Percentiles rank a stretch among this genome's conserved stretches.
Evolutionary conservation across 768 basidiomycete genomes (phyloP).

Genomic region (Krasilnikovozyma curviuscula): DNA sequence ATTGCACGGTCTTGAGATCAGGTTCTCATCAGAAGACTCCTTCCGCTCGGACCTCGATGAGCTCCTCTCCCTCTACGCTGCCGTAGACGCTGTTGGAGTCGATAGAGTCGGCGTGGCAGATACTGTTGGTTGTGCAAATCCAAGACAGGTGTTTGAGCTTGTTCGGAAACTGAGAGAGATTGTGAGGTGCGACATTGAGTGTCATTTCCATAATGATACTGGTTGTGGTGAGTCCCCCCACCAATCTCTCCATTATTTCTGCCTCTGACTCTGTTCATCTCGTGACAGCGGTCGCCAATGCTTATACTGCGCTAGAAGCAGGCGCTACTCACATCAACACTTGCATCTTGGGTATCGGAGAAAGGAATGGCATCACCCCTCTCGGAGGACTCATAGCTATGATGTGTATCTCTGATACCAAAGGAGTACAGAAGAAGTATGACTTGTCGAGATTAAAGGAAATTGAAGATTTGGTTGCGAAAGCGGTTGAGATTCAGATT

Average conservation of each 20-base stretch:
- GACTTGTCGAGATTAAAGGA: conserved; percentile 92
- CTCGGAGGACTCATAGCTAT: conserved; percentile 92
- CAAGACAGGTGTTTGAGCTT: conserved; percentile 93
- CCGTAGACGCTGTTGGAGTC: conserved; percentile 97
- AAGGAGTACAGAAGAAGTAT: conserved; percentile 99
- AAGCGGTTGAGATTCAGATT: conserved; percentile 92
- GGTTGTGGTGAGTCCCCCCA: conserved; percentile 48
- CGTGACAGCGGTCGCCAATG: conserved; percentile 74
- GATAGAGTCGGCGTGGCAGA: conserved; percentile 98
- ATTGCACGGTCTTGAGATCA: conserved; percentile 97
- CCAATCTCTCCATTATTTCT: background rate
- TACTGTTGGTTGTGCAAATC: conserved; percentile 97
- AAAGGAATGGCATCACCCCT: conserved; percentile 96
- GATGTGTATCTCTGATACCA: conserved; percentile 51
- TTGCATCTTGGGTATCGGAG: conserved; percentile 82
- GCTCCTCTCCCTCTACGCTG: conserved; percentile 93
- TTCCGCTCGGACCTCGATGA: conserved; percentile 99
- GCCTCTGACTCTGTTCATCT: background rate
- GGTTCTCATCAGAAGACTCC: conserved; percentile 97
- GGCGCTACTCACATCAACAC: conserved; percentile 99
- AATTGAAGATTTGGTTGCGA: conserved; percentile 95
- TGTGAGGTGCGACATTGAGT: conserved; percentile 91
- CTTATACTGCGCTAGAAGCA: conserved; percentile 92
- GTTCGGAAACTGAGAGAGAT: conserved; percentile 90
- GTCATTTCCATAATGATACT: conserved; percentile 96